Conservation (phyloP, 1,284 basidiomycete genomes). For the Trichosporon asahii region DNA sequence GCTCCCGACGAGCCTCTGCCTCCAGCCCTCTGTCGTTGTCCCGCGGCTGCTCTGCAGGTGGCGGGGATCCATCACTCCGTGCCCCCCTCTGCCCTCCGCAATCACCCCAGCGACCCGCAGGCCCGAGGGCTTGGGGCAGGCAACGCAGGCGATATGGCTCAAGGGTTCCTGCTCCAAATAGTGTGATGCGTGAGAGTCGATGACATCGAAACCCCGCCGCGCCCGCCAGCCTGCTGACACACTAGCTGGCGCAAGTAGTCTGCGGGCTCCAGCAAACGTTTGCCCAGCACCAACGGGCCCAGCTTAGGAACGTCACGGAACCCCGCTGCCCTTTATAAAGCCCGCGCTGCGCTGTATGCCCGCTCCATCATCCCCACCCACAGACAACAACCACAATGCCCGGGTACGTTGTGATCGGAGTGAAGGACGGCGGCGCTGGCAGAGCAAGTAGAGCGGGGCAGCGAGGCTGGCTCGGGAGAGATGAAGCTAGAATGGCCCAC, state of each 20-base stretch:
- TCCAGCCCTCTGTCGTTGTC: neutral
- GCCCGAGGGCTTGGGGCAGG: neutral
- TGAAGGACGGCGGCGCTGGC: too few relatives aligned
- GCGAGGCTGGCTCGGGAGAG: too few relatives aligned
- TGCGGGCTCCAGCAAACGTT: too few relatives aligned
- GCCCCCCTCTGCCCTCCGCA: neutral
- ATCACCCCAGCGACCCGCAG: neutral
- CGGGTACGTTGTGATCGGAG: neutral
- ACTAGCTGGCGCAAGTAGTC: too few relatives aligned
- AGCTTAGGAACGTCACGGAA: neutral
- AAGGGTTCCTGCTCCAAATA: too few relatives aligned
- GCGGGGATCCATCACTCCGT: neutral
- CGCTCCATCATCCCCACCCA: neutral
- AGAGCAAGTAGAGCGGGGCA: too few relatives aligned
- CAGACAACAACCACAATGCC: neutral
- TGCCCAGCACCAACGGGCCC: neutral
- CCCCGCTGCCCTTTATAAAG: neutral
- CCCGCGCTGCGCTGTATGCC: neutral
- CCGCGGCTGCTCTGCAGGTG: neutral
- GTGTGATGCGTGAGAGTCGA: too few relatives aligned
- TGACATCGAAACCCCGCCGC: too few relatives aligned
- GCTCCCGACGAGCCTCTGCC: neutral
- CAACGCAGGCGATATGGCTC: too few relatives aligned
- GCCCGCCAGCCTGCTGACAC: too few relatives aligned
- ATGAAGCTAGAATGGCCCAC: too few relatives aligned